Evolutionary conservation across 371 early-diverging fungal genomes (phyloP).

Genomic region (Rhizopus sp.): DNA sequence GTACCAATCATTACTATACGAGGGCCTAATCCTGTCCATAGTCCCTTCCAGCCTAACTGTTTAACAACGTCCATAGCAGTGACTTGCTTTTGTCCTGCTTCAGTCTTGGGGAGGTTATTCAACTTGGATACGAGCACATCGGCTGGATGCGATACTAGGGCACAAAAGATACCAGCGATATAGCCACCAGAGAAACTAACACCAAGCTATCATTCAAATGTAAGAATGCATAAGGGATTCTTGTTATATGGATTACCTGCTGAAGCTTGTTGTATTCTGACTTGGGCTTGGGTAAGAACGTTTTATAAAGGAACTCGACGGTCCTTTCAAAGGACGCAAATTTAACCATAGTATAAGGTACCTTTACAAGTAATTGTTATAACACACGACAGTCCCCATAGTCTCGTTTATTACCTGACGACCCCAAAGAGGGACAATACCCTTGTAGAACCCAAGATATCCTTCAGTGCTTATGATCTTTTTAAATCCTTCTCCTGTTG

Average conservation of each 20-base stretch:
- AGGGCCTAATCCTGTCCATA: conserved; percentile 68
- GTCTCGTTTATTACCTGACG: conserved; percentile 54
- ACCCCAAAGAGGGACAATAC: conserved; percentile 78
- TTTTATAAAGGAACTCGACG: conserved; percentile 73
- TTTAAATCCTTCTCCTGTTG: conserved; percentile 64
- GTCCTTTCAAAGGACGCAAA: conserved; percentile 88
- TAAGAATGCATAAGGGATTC: conserved; percentile 5
- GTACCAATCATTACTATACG: conserved; percentile 81
- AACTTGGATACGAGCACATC: conserved; percentile 93
- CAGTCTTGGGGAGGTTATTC: conserved; percentile 71
- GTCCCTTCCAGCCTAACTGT: conserved; percentile 62
- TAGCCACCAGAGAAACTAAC: conserved; percentile 88
- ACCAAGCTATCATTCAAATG: conserved; percentile 49
- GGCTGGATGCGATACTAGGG: conserved; percentile 95
- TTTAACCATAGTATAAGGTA: conserved; percentile 97
- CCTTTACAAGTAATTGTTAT: conserved; percentile 13
- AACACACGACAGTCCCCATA: background rate
- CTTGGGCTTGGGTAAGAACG: conserved; percentile 73
- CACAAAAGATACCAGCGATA: conserved; percentile 90
- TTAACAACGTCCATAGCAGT: conserved; percentile 56
- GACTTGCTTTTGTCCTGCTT: conserved; percentile 53
- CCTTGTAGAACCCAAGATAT: conserved; percentile 70
- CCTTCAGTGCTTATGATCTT: conserved; percentile 67
- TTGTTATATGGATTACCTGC: conserved; percentile 48
- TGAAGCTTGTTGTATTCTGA: conserved; percentile 70